phyloP scores from a whole-genome alignment of 768 basidiomycete species.

The Boletus tomentosulus region DNA sequence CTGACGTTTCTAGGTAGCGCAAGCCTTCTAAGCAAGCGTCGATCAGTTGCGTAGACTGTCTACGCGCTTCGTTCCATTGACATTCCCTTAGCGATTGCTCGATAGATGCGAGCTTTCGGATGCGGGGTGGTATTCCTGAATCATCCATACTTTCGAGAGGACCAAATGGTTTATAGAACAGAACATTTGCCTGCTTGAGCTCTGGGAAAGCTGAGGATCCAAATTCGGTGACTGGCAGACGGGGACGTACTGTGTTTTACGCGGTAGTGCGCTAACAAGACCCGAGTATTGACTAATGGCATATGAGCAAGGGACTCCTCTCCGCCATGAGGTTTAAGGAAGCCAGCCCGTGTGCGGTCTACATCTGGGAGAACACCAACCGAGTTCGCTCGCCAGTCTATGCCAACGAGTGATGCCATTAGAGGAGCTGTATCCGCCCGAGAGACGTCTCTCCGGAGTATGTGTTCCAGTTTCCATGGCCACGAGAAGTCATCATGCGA shows the following conservation, averaged over 20 bases:
- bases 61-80: slow-evolving; percentile 48
- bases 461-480: slow-evolving; percentile 55
- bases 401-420: slow-evolving; percentile 71
- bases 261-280: slow-evolving; percentile 72
- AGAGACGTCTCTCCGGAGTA: slow-evolving; percentile 70
- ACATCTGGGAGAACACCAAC: slow-evolving; percentile 82
- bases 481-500: slow-evolving; percentile 70
- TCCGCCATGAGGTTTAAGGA: slow-evolving; percentile 44
- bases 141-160: slow-evolving; percentile 37
- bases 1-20: slow-evolving; percentile 70
- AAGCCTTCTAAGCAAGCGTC: slow-evolving; percentile 53
- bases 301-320: slow-evolving; percentile 49
- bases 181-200: slow-evolving; percentile 51
- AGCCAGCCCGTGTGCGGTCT: slow-evolving; percentile 57
- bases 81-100: slow-evolving; percentile 40
- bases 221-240: background rate
- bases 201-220: slow-evolving; percentile 36
- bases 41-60: slow-evolving; percentile 49
- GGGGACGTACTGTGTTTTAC: slow-evolving; percentile 62
- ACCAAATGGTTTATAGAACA: slow-evolving; percentile 62
- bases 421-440: slow-evolving; percentile 80
- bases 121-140: slow-evolving; percentile 33
- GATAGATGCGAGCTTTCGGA: slow-evolving; percentile 37
- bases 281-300: slow-evolving; percentile 62
- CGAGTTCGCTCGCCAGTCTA: slow-evolving; percentile 75